Percentiles rank a stretch among this genome's conserved stretches.
These are phyloP conservation scores for Venturia effusa DNA, from an alignment of 2,329 filamentous ascomycete species.

Conservation along the genomic window DNA sequence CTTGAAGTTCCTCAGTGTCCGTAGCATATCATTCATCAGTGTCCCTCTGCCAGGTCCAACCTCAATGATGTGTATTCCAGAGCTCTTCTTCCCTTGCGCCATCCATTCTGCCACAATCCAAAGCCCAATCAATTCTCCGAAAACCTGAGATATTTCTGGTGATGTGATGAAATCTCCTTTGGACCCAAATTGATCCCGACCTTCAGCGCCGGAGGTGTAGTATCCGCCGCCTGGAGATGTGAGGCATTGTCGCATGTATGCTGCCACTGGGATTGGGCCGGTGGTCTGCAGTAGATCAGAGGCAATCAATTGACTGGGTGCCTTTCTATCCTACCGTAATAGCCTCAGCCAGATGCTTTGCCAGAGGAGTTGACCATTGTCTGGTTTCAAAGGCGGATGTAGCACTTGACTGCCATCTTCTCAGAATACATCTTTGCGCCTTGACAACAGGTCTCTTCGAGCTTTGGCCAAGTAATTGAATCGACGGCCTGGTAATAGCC, in stretches of 20 bases:
- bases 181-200: constrained; percentile 78
- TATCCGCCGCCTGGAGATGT: constrained; percentile 87
- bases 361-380: constrained; percentile 85
- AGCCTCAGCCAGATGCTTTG: constrained; percentile 74
- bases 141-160: constrained; percentile 93
- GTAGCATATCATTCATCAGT: constrained; percentile 90
- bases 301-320: not conserved
- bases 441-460: not conserved
- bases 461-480: not conserved
- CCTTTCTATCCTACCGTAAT: constrained; percentile 56
- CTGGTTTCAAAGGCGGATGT: constrained; percentile 26
- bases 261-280: constrained; percentile 80
- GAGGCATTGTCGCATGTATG: constrained; percentile 97
- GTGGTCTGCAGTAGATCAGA: constrained; percentile 49
- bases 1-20: constrained; percentile 81
- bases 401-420: constrained; percentile 8
- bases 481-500: not conserved
- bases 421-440: not conserved
- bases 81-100: constrained; percentile 63
- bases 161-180: constrained; percentile 95
- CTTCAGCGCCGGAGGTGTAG: constrained; percentile 61
- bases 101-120: constrained; percentile 98
- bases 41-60: constrained; percentile 90
- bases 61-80: constrained; percentile 81
- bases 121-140: constrained; percentile 85